Evolutionary conservation across 108 stramenopile genomes (phyloP), one percentile per base, ranked within the genome.

Genomic region (Aurantiochytrium sp.): DNA sequence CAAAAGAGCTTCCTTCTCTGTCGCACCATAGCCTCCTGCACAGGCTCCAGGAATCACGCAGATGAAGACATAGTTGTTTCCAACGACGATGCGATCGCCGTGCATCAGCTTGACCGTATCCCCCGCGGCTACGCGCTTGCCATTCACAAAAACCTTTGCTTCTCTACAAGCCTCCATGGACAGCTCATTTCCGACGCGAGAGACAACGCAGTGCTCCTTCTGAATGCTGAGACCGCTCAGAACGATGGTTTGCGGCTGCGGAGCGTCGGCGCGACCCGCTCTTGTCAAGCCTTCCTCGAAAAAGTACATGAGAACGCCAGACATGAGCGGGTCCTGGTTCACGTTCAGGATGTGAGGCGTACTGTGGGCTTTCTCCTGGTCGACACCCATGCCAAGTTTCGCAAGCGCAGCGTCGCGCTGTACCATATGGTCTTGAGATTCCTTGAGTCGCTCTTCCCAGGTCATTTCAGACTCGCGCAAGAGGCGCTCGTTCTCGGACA

Each of bases 11-110:
- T 90, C 90, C 3, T 72, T 19, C 55, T 58, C 90, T 5, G 21
- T 35, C 28, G 72, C 87, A 18, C 42, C 83, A 29, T 60, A 44
- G 69, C 89, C 71, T 44, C 83, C 87, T 83, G 5, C 0, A 57
- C 60, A 21, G 10, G 76, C 19, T 43, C 51, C 25, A 4, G 88
- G 88, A 4, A 87, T 23, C 5, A 60, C 51, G 19, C 72, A 43
- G 29, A 72, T 47, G 91, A 90, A 91, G 19, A 89, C 91, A 59
- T 89, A 64, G 87, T 91, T 91, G 89, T 91, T 91, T 21, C 91
- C 91, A 19, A 91, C 76, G 42, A 91, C 58, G 47, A 91, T n/a
- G 23, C 91, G 89, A 60, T 87, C 59, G 10, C 58, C 45, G 72
- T 91, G 55, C 4, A 25, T 8, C 4, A 91, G 89, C 59, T 59